Conservation (phyloP, 2,329 filamentous ascomycete genomes). For the Thielaviopsis punctulata region DNA sequence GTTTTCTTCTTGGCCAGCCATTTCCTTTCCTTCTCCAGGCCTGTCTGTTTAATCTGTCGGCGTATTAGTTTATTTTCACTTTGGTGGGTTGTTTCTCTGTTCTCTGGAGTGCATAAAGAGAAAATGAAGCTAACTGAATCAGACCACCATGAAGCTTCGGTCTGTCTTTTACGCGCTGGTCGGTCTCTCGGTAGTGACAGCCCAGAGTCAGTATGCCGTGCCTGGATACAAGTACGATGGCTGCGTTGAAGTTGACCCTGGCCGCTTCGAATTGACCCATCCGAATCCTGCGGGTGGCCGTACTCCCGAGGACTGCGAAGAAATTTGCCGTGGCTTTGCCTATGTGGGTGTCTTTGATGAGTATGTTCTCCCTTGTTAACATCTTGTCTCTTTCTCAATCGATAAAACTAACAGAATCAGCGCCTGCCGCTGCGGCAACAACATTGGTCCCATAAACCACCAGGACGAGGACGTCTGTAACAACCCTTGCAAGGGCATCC, state of each 20-base stretch:
- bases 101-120: neutral
- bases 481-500: constrained; percentile 11
- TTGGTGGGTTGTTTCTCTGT: neutral
- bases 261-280: neutral
- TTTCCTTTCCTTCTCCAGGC: neutral
- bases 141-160: constrained; percentile 4
- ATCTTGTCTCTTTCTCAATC: too few species aligned
- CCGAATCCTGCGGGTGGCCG: constrained; percentile 9
- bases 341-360: constrained; percentile 12
- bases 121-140: too few species aligned
- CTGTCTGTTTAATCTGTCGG: neutral
- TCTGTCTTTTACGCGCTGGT: neutral
- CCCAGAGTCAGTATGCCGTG: constrained; percentile 10
- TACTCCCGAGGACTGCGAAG: constrained; percentile 12
- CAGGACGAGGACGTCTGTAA: constrained; percentile 11
- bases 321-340: constrained; percentile 10
- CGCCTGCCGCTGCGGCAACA: constrained; percentile 11
- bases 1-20: neutral
- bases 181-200: constrained; percentile 1
- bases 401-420: neutral
- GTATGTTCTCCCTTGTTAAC: constrained; percentile 2
- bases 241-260: constrained; percentile 8
- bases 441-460: constrained; percentile 7
- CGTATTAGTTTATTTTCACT: neutral
- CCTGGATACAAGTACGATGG: constrained; percentile 10